Evolutionary conservation across 257 asterid species (phyloP).

Genomic region (Perilla frutescens): DNA sequence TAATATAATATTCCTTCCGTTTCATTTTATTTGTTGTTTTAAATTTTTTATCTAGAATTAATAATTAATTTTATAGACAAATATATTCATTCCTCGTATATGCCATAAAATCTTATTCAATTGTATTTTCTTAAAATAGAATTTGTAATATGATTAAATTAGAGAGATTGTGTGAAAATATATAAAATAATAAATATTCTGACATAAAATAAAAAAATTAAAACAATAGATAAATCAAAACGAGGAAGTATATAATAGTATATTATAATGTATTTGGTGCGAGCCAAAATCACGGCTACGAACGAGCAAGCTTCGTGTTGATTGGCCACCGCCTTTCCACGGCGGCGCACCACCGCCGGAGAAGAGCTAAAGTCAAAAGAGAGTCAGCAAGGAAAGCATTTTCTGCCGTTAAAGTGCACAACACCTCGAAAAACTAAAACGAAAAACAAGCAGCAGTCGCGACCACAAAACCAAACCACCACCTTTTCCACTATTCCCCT

Average conservation of each 20-base stretch:
- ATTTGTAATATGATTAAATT: too few relatives aligned
- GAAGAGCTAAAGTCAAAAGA: slow-evolving; percentile 11
- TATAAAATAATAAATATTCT: too few relatives aligned
- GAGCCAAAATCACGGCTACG: background rate
- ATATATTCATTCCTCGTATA: too few relatives aligned
- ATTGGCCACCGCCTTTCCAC: slow-evolving; percentile 26
- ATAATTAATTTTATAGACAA: too few relatives aligned
- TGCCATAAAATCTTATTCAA: too few relatives aligned
- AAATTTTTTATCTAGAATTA: too few relatives aligned
- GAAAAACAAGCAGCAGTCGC: background rate
- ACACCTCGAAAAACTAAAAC: slow-evolving; percentile 12
- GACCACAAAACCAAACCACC: slow-evolving; percentile 28
- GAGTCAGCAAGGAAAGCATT: background rate
- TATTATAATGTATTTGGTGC: background rate
- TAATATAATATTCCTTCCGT: too few relatives aligned
- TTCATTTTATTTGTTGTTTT: too few relatives aligned
- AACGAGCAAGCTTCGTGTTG: background rate
- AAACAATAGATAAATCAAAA: too few relatives aligned
- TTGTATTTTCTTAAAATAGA: too few relatives aligned
- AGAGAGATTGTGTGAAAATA: too few relatives aligned
- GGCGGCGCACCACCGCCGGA: slow-evolving; percentile 30
- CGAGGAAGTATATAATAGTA: background rate
- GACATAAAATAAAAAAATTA: too few relatives aligned
- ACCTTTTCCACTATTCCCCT: slow-evolving; percentile 36
- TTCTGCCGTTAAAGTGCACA: background rate